phyloP scores from a whole-genome alignment of 192 early-diverging fungal genomes.

The Coemansia brasiliensis region DNA sequence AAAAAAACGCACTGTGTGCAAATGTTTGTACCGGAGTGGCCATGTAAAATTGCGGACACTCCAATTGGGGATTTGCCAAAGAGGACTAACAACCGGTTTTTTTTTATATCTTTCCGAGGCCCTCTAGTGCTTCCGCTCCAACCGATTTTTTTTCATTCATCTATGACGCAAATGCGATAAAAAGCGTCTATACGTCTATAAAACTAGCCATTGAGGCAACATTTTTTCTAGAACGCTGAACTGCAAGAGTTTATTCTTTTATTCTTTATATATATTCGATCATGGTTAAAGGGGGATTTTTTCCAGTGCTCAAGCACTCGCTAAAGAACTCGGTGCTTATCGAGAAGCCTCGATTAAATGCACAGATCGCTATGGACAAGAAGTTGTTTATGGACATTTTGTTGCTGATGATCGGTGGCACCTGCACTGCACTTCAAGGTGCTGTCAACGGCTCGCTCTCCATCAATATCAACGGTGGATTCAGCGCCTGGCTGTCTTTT shows the following conservation, averaged over 20 bases:
- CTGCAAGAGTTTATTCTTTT: not conserved
- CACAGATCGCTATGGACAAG: constrained; percentile 40
- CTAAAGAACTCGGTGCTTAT: constrained; percentile 39
- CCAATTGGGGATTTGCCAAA: too few species aligned
- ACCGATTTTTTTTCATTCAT: too few species aligned
- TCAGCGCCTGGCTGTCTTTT: constrained; percentile 51
- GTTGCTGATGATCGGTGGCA: constrained; percentile 45
- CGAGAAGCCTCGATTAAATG: constrained; percentile 42
- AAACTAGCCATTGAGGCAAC: too few species aligned
- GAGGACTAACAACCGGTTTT: too few species aligned
- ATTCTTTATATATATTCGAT: not conserved
- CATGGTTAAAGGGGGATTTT: constrained; percentile 36
- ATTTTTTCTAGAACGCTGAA: not conserved
- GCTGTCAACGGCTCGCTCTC: constrained; percentile 50
- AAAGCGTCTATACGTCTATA: too few species aligned
- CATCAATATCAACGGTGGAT: constrained; percentile 46
- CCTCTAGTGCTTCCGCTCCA: too few species aligned
- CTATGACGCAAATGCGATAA: too few species aligned
- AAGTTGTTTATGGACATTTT: constrained; percentile 42
- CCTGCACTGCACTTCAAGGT: constrained; percentile 38
- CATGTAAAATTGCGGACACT: too few species aligned
- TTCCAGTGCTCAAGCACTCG: constrained; percentile 41
- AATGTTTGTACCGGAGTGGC: too few species aligned
- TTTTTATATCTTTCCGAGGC: too few species aligned
- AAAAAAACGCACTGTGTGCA: too few species aligned